Percentiles rank a stretch among this genome's conserved stretches.
These are phyloP conservation scores for Metarhizium guizhouense DNA, from an alignment of 2,329 filamentous ascomycete genomes.

Conservation along the genomic window DNA sequence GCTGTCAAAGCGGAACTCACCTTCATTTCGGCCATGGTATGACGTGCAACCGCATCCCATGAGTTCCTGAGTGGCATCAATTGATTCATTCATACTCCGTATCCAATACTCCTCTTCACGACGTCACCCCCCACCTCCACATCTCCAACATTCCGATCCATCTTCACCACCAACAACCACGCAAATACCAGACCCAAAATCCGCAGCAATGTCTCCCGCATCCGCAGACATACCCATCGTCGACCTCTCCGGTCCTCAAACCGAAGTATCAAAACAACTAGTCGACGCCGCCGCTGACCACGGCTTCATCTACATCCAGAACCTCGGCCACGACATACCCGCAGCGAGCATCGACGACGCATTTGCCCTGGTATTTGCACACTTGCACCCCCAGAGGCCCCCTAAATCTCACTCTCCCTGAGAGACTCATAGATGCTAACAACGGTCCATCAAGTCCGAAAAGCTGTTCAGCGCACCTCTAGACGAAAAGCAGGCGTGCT, in stretches of 20 bases:
- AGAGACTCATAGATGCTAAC: not conserved
- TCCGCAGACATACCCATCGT: conserved; percentile 64
- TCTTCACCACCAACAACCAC: not conserved
- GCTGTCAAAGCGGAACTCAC: too few relatives aligned
- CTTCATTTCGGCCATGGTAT: too few relatives aligned
- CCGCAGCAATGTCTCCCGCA: conserved; percentile 8
- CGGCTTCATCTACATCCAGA: conserved; percentile 86
- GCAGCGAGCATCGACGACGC: conserved; percentile 56
- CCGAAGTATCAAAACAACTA: conserved; percentile 55
- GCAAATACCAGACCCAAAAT: not conserved
- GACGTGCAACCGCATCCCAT: too few relatives aligned
- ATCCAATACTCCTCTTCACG: too few relatives aligned
- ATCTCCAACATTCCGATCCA: not conserved
- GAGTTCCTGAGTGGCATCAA: too few relatives aligned
- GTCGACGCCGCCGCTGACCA: conserved; percentile 73
- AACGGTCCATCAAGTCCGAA: conserved; percentile 37
- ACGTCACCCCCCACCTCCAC: not conserved
- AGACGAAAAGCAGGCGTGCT: conserved; percentile 65
- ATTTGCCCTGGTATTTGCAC: conserved; percentile 57
- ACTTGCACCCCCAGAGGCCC: not conserved
- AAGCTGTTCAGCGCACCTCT: conserved; percentile 62
- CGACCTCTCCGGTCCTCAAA: conserved; percentile 56
- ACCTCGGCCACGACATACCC: conserved; percentile 60
- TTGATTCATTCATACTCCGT: too few relatives aligned
- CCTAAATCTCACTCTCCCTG: not conserved